Percentiles rank a stretch among this genome's conserved stretches.
These are phyloP conservation scores for Uronychia setigera DNA, from an alignment of 73 alveolate species.

Conservation along the genomic window DNA sequence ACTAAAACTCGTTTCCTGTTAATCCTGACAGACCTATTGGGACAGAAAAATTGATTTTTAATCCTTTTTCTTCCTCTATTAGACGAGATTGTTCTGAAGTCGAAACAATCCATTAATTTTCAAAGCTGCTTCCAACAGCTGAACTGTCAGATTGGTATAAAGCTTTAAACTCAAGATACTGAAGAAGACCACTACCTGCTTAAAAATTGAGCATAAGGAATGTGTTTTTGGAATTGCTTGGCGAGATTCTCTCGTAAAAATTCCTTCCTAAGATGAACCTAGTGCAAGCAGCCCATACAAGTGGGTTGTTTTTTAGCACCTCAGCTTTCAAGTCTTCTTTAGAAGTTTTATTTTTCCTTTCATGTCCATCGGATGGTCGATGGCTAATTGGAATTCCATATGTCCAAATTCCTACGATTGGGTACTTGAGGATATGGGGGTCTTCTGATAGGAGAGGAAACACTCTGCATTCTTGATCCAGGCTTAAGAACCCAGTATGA, in stretches of 20 bases:
- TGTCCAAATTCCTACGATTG: conserved; percentile 37
- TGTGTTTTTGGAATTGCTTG: not conserved
- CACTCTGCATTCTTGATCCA: conserved; percentile 32
- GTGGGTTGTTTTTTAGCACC: conserved; percentile 14
- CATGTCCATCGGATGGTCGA: not conserved
- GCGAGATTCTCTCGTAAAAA: conserved; percentile 27
- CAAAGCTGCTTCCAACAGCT: not conserved
- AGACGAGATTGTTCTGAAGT: not conserved
- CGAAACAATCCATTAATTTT: not conserved
- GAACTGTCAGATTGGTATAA: not conserved
- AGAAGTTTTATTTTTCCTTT: not conserved
- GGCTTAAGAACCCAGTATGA: conserved; percentile 26
- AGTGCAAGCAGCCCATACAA: conserved; percentile 47
- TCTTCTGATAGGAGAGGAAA: conserved; percentile 26
- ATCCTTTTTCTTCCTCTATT: not conserved
- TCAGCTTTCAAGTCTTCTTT: conserved; percentile 10
- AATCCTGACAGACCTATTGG: not conserved
- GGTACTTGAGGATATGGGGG: conserved; percentile 10
- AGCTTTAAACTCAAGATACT: not conserved
- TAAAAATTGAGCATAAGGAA: not conserved
- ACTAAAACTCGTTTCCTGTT: not conserved
- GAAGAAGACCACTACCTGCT: not conserved
- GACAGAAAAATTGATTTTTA: not conserved
- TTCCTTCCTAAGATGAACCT: not conserved
- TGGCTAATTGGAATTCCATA: not conserved